Percentiles rank a stretch among this genome's conserved stretches.
phyloP scores from a whole-genome alignment of 805 yeast genomes.

The Kuraishia piskuri region DNA sequence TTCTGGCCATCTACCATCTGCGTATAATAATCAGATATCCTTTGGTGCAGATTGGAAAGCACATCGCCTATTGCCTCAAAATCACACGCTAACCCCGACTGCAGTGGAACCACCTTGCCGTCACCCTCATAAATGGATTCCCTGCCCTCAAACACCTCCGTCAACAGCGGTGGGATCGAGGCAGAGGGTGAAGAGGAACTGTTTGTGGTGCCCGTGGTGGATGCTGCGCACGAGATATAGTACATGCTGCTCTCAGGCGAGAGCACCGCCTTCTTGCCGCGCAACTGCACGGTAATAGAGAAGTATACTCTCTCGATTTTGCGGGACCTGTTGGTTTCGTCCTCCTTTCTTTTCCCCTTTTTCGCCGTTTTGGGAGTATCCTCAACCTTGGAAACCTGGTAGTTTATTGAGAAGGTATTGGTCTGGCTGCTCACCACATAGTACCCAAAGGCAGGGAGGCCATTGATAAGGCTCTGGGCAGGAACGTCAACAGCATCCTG shows the following conservation, averaged over 20 bases:
- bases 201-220: background rate
- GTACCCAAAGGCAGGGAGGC: background rate
- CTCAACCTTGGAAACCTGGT: background rate
- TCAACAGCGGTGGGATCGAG: background rate
- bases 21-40: background rate
- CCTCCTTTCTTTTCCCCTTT: background rate
- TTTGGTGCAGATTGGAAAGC: background rate
- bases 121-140: background rate
- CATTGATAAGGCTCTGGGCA: background rate
- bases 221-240: background rate
- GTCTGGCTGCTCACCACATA: background rate
- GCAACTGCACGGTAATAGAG: background rate
- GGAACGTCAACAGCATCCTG: background rate
- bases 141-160: background rate
- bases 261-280: background rate
- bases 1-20: background rate
- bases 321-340: background rate
- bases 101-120: background rate
- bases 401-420: background rate
- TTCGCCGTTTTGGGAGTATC: background rate
- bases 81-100: background rate
- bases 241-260: background rate
- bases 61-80: background rate
- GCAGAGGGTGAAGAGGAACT: background rate
- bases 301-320: background rate